These are phyloP conservation scores for Nosema granulosis DNA, from an alignment of 371 early-diverging fungal genomes.

Conservation along the genomic window DNA sequence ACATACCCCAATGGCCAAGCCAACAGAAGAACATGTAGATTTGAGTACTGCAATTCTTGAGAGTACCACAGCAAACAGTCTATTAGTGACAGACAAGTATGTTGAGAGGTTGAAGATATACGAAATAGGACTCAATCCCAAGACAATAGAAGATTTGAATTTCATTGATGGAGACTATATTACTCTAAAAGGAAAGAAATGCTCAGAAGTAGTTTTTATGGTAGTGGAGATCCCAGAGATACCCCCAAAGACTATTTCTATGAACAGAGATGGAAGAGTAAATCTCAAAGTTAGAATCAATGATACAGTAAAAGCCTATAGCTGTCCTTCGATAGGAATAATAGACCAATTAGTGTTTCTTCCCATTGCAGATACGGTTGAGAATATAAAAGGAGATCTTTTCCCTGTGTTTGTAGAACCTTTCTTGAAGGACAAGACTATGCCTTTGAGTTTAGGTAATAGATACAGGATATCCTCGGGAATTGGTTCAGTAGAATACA, in stretches of 20 bases:
- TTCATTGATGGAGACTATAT: slow-evolving; percentile 68
- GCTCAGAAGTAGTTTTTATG: slow-evolving; percentile 87
- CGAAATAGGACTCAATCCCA: slow-evolving; percentile 58
- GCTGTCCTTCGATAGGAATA: slow-evolving; percentile 80
- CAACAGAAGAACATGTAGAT: slow-evolving; percentile 29
- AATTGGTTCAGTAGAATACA: slow-evolving; percentile 87
- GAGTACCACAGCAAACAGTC: slow-evolving; percentile 52
- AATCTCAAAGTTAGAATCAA: slow-evolving; percentile 92
- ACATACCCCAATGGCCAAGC: slow-evolving; percentile 16
- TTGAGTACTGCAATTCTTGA: slow-evolving; percentile 66
- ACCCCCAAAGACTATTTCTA: slow-evolving; percentile 80
- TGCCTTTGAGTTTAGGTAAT: slow-evolving; percentile 87
- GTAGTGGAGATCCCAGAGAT: slow-evolving; percentile 81
- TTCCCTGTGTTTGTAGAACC: slow-evolving; percentile 92
- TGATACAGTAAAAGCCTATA: slow-evolving; percentile 90
- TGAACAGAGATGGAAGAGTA: slow-evolving; percentile 77
- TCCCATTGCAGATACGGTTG: slow-evolving; percentile 94
- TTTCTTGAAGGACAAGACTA: slow-evolving; percentile 81
- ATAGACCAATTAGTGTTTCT: slow-evolving; percentile 86
- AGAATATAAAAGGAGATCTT: slow-evolving; percentile 87
- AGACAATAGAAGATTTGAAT: slow-evolving; percentile 51
- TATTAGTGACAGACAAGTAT: slow-evolving; percentile 47
- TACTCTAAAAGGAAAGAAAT: slow-evolving; percentile 91
- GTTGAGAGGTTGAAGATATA: slow-evolving; percentile 29
- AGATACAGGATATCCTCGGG: slow-evolving; percentile 86